These are phyloP conservation scores for Paraleonurus japonicus DNA, from an alignment of 257 asterid species.

Conservation along the genomic window DNA sequence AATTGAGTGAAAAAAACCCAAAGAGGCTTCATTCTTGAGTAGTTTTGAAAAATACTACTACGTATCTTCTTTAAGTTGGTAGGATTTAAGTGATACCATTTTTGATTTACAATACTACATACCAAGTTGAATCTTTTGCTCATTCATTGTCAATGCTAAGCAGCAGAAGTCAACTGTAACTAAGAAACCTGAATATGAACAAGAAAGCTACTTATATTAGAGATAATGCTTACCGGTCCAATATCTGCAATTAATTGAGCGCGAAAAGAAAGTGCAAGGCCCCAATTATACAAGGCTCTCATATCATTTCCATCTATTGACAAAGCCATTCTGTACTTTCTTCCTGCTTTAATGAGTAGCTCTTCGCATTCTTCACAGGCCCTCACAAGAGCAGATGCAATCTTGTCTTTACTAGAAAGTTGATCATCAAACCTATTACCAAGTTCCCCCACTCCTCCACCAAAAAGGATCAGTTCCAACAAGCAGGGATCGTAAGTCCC, in stretches of 20 bases:
- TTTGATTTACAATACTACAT: background rate
- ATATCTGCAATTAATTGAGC: constrained; percentile 88
- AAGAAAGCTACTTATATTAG: background rate
- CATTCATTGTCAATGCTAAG: constrained; percentile 4
- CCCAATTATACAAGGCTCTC: constrained; percentile 91
- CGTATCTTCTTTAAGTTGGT: background rate
- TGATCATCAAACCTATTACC: constrained; percentile 33
- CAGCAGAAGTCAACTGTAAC: constrained; percentile 10
- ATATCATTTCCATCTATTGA: constrained; percentile 85
- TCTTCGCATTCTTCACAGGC: constrained; percentile 90
- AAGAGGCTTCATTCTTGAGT: constrained; percentile 8
- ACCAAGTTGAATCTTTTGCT: constrained; percentile 1
- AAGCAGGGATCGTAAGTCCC: constrained; percentile 65
- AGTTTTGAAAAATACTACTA: background rate
- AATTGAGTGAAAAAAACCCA: background rate
- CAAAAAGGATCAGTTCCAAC: constrained; percentile 33
- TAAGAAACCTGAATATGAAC: constrained; percentile 2
- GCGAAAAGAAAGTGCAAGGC: constrained; percentile 83
- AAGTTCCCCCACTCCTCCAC: constrained; percentile 33
- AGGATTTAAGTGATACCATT: background rate
- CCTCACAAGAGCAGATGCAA: constrained; percentile 52
- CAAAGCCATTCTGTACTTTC: constrained; percentile 76
- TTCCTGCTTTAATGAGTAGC: constrained; percentile 77
- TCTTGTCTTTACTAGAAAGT: constrained; percentile 39
- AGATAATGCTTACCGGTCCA: constrained; percentile 71